A percentile compares a stretch with the other conserved stretches of the same genome.
Evolutionary conservation across 2,329 filamentous ascomycete genomes (phyloP).

Genomic region (Dactylonectria macrodidyma): DNA sequence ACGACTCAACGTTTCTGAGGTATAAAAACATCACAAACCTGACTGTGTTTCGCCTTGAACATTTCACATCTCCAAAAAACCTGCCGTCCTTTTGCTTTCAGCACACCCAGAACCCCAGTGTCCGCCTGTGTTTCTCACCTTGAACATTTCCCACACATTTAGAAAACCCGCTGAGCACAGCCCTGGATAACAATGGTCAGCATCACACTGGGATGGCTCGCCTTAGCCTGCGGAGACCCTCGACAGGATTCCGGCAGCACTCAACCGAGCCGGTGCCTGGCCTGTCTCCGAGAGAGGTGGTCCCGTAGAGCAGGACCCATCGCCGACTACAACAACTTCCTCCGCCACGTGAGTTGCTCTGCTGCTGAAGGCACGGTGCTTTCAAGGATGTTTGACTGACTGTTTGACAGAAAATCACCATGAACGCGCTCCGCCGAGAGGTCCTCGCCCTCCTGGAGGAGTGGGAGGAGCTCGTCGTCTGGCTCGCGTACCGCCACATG

Average conservation of each 20-base stretch:
- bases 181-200: neutral
- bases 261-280: neutral
- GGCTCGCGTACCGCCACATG: constrained; percentile 31
- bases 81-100: too few species aligned
- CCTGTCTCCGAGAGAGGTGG: neutral
- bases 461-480: constrained; percentile 26
- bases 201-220: neutral
- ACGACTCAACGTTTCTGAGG: neutral
- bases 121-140: neutral
- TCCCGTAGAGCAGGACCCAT: neutral
- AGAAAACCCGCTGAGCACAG: too few species aligned
- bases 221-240: neutral
- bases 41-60: neutral
- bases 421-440: constrained; percentile 3
- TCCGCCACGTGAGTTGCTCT: constrained; percentile 4
- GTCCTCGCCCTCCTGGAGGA: constrained; percentile 20
- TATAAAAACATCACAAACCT: neutral
- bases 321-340: neutral
- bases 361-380: neutral
- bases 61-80: too few species aligned
- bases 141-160: neutral
- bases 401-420: neutral
- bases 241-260: neutral
- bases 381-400: neutral
- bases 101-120: too few species aligned